These are phyloP conservation scores for Biancaea sappan DNA, from an alignment of 306 rosid genomes.

Conservation along the genomic window DNA sequence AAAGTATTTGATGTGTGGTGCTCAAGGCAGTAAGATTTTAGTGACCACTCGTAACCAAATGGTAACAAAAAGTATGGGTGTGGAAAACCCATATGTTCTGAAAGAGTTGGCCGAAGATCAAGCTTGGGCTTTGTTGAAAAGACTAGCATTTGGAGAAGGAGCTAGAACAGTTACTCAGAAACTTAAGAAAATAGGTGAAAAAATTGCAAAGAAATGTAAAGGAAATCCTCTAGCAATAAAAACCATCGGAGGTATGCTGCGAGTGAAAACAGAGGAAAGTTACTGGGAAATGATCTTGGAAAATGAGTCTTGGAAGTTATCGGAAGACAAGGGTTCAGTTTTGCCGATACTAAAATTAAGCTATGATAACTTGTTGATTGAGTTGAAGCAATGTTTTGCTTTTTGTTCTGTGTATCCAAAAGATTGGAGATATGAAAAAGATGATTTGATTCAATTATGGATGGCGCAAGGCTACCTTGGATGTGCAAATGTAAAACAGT, in stretches of 20 bases:
- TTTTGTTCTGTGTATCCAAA: constrained; percentile 16
- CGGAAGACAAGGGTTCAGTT: not conserved
- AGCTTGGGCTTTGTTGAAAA: not conserved
- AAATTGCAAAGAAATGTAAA: not conserved
- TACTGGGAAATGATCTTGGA: not conserved
- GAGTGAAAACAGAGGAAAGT: not conserved
- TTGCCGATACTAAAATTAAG: not conserved
- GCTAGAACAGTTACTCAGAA: not conserved
- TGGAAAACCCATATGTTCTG: not conserved
- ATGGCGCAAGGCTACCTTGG: not conserved
- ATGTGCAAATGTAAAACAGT: not conserved
- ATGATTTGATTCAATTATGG: not conserved
- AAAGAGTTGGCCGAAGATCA: not conserved
- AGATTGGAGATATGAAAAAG: not conserved
- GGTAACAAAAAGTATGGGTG: not conserved
- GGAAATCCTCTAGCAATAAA: constrained; percentile 2
- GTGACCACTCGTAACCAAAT: not conserved
- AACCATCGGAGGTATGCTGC: not conserved
- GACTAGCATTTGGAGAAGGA: not conserved
- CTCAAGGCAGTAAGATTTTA: constrained; percentile 14
- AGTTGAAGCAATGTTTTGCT: not conserved
- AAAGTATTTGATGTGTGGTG: constrained; percentile 2
- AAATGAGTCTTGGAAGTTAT: not conserved
- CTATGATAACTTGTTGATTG: not conserved
- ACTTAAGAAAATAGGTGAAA: not conserved